Conservation (phyloP, 345 rosid genomes). For the Rhizophora mangle region DNA sequence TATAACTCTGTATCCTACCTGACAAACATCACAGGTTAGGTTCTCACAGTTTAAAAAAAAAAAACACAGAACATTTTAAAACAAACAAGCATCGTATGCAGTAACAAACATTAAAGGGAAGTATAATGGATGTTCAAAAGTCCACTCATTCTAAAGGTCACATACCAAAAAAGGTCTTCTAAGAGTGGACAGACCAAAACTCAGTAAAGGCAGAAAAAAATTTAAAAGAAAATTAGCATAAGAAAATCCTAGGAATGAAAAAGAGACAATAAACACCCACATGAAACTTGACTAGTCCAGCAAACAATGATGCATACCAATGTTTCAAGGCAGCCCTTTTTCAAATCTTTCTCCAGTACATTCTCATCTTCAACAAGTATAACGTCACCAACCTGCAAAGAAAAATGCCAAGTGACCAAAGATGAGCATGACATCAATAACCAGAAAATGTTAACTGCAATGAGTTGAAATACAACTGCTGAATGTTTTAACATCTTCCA, state of each 20-base stretch:
- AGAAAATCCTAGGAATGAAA: not conserved
- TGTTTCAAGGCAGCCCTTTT: slow-evolving; percentile 74
- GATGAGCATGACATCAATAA: not conserved
- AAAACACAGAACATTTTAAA: not conserved
- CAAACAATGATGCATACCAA: slow-evolving; percentile 45
- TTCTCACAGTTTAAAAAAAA: slow-evolving; percentile 9
- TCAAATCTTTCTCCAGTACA: slow-evolving; percentile 56
- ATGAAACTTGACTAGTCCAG: not conserved
- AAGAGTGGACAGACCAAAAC: not conserved
- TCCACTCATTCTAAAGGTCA: not conserved
- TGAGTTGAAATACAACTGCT: too few species aligned
- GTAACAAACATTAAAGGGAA: not conserved
- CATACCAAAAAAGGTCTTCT: not conserved
- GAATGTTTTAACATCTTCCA: too few species aligned
- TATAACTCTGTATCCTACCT: slow-evolving; percentile 89
- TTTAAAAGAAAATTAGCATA: not conserved
- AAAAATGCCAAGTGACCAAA: not conserved
- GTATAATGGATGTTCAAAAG: not conserved
- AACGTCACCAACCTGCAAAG: slow-evolving; percentile 77
- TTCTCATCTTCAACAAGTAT: slow-evolving; percentile 68
- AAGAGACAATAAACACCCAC: not conserved
- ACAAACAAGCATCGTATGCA: not conserved
- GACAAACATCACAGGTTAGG: slow-evolving; percentile 31
- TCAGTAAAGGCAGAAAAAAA: not conserved
- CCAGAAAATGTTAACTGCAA: not conserved